Conservation (phyloP, 2,329 filamentous ascomycete species). For the Ascochyta clinopodiicola region DNA sequence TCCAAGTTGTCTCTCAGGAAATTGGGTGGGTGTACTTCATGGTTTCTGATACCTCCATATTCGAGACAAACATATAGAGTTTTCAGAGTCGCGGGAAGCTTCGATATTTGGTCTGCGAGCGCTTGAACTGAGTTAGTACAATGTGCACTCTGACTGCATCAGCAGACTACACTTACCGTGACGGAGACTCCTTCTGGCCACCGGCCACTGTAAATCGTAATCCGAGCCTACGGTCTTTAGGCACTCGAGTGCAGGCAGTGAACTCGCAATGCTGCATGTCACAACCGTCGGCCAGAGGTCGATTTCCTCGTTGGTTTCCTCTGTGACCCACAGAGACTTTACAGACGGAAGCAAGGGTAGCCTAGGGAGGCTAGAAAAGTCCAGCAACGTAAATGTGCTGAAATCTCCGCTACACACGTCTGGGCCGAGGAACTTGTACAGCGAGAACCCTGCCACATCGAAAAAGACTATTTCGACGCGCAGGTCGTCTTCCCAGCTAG, state of each 20-base stretch:
- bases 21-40: not conserved
- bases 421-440: not conserved
- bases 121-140: not conserved
- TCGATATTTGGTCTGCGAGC: not conserved
- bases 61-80: not conserved
- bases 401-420: not conserved
- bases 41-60: not conserved
- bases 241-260: not conserved
- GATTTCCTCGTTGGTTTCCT: not conserved
- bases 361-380: not conserved
- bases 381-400: not conserved
- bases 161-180: not conserved
- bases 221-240: not conserved
- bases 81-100: not conserved
- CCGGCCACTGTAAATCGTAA: not conserved
- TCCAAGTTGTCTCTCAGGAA: not conserved
- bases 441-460: not conserved
- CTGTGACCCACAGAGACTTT: not conserved
- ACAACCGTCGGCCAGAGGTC: conserved; percentile 2
- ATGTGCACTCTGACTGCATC: not conserved
- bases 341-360: not conserved
- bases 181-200: not conserved
- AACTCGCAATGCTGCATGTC: not conserved
- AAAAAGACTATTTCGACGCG: not conserved
- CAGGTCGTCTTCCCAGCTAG: not conserved